Evolutionary conservation across 2,329 filamentous ascomycete species (phyloP), one percentile per base, ranked within the genome.

Genomic region (Conoideocrella luteorostrata): DNA sequence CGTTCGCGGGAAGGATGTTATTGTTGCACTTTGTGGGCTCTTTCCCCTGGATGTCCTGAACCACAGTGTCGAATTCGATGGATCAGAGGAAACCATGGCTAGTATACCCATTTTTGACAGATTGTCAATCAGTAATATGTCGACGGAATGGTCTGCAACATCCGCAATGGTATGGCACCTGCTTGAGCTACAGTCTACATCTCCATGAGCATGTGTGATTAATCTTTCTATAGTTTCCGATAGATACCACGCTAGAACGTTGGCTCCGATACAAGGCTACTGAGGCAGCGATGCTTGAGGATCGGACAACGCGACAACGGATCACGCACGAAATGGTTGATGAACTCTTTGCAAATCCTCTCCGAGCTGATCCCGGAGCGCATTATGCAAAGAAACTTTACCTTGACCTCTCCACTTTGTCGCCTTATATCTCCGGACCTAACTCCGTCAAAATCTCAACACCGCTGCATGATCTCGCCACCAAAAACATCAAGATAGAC

Each of bases 21-120:
- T 97, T 52, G 78, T 96, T 21, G 87, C 88, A 1, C 74, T 97
- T 1, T 94, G 88, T 53, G 87, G 86, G 1, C 67, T 95, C 0
- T 94, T 97, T 70, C 80, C 85, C 43, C 84, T 88, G 53, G 88
- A 95, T 35, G 91, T 96, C 0, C 73, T 96, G 12, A 97, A 97
- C 66, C 88, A 95, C 59, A 81, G 81, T 5, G 82, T 97, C 47
- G 91, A 97, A 58, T 95, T 96, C 56, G 81, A 80, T 0, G 91
- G 90, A 11, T 81, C 82, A 0, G 80, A 88, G 50, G 74, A 89
- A 59, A 95, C 89, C 0, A 77, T 93, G 72, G 58, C 67, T 34
- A 88, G 77, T 55, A 70, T 95, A 1, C 70, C 81, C 0, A 68
- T 95, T 0, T 86, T 93, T 52, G 74, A 84, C 51, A 72, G 89